These are phyloP conservation scores for Blastocystis sp. DNA, from an alignment of 352 stramenopile species.

Conservation along the genomic window DNA sequence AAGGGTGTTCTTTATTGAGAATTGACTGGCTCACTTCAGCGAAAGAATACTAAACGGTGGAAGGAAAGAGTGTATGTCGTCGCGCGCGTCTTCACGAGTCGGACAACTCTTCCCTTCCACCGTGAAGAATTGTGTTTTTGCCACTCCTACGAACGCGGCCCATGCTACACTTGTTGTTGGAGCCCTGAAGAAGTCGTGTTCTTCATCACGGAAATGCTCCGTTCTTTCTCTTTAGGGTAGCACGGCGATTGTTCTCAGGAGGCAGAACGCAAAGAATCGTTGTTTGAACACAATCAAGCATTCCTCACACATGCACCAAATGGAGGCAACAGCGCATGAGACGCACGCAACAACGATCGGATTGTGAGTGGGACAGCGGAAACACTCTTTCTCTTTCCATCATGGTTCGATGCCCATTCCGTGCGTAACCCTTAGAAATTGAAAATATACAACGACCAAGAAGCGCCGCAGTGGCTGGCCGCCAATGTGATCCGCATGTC, in stretches of 20 bases:
- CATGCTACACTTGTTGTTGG: too few species aligned
- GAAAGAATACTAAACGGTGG: slow-evolving; percentile 17
- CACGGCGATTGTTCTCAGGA: too few species aligned
- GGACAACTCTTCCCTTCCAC: background rate
- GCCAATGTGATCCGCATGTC: slow-evolving; percentile 58
- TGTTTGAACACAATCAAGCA: too few species aligned
- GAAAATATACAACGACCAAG: slow-evolving; percentile 22
- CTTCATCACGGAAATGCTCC: too few species aligned
- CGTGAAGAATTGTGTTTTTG: background rate
- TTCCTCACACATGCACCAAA: too few species aligned
- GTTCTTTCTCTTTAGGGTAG: too few species aligned
- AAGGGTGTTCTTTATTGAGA: background rate
- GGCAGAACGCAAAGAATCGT: too few species aligned
- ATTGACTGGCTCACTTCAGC: background rate
- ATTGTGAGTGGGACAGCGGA: too few species aligned
- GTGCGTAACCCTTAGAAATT: slow-evolving; percentile 2
- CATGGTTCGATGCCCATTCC: background rate
- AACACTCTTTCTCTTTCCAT: background rate
- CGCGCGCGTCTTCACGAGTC: background rate
- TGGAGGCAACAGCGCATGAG: too few species aligned
- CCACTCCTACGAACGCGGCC: too few species aligned
- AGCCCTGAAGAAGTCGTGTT: too few species aligned
- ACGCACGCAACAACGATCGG: too few species aligned
- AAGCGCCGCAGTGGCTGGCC: slow-evolving; percentile 42
- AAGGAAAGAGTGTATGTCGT: slow-evolving; percentile 55